Percentiles rank a stretch among this genome's conserved stretches.
phyloP scores from a whole-genome alignment of 371 early-diverging fungal species.

The Syncephalastrum racemosum region DNA sequence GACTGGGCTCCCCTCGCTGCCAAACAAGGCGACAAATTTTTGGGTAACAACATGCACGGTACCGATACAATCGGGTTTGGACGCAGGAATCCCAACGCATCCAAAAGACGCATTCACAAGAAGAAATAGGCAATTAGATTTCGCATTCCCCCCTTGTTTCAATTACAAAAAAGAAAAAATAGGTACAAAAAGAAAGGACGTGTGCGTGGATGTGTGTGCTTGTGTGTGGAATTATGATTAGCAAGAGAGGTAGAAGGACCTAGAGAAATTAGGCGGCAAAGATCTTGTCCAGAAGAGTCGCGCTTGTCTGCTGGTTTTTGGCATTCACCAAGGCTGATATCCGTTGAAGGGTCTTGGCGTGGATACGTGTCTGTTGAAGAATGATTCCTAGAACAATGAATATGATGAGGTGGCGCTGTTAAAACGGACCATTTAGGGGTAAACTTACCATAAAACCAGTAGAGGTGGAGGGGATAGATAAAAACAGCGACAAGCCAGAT shows the following conservation, averaged over 20 bases:
- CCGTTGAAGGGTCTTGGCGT: constrained; percentile 14
- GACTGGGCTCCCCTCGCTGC: constrained; percentile 72
- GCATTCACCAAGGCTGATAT: constrained; percentile 5
- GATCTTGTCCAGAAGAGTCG: constrained; percentile 9
- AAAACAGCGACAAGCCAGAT: constrained; percentile 12
- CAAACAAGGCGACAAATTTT: constrained; percentile 47
- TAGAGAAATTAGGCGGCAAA: constrained; percentile 2
- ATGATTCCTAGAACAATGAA: constrained; percentile 10
- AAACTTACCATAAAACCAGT: constrained; percentile 48
- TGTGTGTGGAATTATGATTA: too few species aligned
- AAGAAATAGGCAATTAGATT: constrained; percentile 37
- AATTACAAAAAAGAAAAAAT: too few species aligned
- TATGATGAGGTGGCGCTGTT: not conserved
- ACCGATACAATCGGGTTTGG: constrained; percentile 84
- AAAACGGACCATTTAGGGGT: not conserved
- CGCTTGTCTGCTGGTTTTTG: constrained; percentile 2
- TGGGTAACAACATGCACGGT: constrained; percentile 62
- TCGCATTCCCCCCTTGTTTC: constrained; percentile 2
- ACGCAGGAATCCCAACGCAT: constrained; percentile 84
- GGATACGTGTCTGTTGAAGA: constrained; percentile 9
- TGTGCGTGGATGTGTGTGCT: too few species aligned
- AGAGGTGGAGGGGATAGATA: constrained; percentile 44
- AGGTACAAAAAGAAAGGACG: too few species aligned
- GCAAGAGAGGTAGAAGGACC: too few species aligned
- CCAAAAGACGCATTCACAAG: constrained; percentile 53